phyloP scores from a whole-genome alignment of 2,329 filamentous ascomycete species.

The Beauveria sp. region DNA sequence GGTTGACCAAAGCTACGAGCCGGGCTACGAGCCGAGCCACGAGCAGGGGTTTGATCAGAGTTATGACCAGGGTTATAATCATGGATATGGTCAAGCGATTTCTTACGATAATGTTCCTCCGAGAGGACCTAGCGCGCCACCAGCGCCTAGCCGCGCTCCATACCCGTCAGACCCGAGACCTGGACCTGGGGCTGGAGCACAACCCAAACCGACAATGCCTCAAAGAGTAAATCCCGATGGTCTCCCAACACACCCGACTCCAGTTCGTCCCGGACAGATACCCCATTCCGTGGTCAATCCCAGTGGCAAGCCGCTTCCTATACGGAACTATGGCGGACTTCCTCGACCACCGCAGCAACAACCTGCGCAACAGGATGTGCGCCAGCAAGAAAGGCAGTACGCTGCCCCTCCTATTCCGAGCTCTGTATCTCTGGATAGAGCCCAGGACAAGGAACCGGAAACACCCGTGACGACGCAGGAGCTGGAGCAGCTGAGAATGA shows the following conservation, averaged over 20 bases:
- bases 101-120: constrained; percentile 21
- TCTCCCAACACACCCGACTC: constrained; percentile 54
- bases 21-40: not conserved
- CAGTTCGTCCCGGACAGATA: constrained; percentile 56
- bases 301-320: constrained; percentile 49
- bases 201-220: constrained; percentile 7
- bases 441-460: constrained; percentile 5
- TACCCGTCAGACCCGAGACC: constrained; percentile 18
- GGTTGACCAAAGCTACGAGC: constrained; percentile 20
- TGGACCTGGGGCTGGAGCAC: constrained; percentile 19
- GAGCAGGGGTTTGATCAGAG: constrained; percentile 18
- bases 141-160: constrained; percentile 16
- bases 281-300: constrained; percentile 49
- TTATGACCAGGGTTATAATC: constrained; percentile 15
- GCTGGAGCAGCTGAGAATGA: constrained; percentile 64
- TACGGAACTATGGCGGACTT: constrained; percentile 47
- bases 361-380: constrained; percentile 17
- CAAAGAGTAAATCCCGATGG: constrained; percentile 33
- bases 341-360: constrained; percentile 27
- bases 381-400: constrained; percentile 24
- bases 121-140: constrained; percentile 26
- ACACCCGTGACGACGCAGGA: constrained; percentile 65
- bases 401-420: constrained; percentile 9
- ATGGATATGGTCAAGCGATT: constrained; percentile 19
- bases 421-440: constrained; percentile 11